A percentile compares a stretch with the other conserved stretches of the same genome.
Conservation (phyloP, 306 rosid species). For the Acacia confusa region DNA sequence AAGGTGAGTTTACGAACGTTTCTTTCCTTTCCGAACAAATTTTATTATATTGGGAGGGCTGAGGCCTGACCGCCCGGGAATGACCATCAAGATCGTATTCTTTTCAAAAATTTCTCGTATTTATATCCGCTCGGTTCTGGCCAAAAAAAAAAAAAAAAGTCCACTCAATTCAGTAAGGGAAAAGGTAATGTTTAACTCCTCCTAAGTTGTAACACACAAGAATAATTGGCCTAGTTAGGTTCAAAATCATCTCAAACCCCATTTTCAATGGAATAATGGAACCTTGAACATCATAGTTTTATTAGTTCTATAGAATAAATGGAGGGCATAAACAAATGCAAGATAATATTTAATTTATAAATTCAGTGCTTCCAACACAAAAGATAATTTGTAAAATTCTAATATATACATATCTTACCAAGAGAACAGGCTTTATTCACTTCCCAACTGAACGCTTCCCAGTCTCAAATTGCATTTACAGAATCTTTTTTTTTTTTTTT, state of each 20-base stretch:
- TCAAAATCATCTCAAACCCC: not conserved
- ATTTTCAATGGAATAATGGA: not conserved
- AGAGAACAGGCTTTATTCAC: conserved; percentile 21
- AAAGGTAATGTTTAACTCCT: not conserved
- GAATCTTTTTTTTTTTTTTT: too few species aligned
- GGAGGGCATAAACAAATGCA: not conserved
- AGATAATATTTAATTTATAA: conserved; percentile 12
- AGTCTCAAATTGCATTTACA: conserved; percentile 57
- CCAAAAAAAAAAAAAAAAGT: too few species aligned
- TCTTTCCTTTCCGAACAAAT: not conserved
- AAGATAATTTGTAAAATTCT: not conserved
- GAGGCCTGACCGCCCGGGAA: not conserved
- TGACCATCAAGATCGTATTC: too few species aligned
- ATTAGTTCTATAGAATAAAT: not conserved
- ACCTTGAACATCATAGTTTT: not conserved
- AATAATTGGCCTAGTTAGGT: not conserved
- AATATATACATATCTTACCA: conserved; percentile 63
- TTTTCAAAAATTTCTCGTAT: not conserved
- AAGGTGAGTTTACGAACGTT: not conserved
- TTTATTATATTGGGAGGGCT: not conserved
- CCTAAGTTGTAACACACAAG: not conserved
- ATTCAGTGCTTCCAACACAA: conserved; percentile 9
- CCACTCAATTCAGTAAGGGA: not conserved
- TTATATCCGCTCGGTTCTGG: not conserved
- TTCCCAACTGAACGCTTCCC: conserved; percentile 72